A percentile compares a stretch with the other conserved stretches of the same genome.
Evolutionary conservation across 495 filamentous ascomycete species (phyloP).

Genomic region (Penicillium cosmopolitanum): DNA sequence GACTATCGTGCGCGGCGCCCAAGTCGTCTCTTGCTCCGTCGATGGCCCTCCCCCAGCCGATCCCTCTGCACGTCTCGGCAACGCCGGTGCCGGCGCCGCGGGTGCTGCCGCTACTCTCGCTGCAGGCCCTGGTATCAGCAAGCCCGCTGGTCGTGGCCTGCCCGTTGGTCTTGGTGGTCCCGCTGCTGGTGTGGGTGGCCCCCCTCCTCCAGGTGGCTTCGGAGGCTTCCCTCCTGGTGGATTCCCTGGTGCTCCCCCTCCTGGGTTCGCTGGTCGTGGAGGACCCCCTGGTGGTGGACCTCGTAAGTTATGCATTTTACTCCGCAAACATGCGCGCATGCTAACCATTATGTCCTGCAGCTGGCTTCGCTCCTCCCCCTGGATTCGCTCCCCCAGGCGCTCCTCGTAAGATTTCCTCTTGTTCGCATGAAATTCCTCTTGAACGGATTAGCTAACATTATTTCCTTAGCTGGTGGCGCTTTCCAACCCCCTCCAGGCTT

Average conservation of each 20-base stretch:
- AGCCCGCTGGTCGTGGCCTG: slow-evolving; percentile 89
- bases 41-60: slow-evolving; percentile 97
- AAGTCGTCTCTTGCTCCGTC: slow-evolving; percentile 92
- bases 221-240: slow-evolving; percentile 65
- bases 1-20: slow-evolving; percentile 90
- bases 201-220: slow-evolving; percentile 64
- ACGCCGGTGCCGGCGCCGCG: slow-evolving; percentile 69
- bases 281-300: slow-evolving; percentile 62
- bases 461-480: slow-evolving; percentile 50
- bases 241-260: slow-evolving; percentile 69
- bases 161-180: slow-evolving; percentile 88
- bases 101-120: slow-evolving; percentile 65
- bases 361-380: slow-evolving; percentile 44
- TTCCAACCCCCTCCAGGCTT: slow-evolving; percentile 77
- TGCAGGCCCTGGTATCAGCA: slow-evolving; percentile 86
- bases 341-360: slow-evolving; percentile 13
- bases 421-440: background rate
- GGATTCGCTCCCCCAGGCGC: slow-evolving; percentile 64
- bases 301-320: slow-evolving; percentile 54
- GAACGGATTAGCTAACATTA: slow-evolving; percentile 22
- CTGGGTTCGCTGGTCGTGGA: slow-evolving; percentile 78
- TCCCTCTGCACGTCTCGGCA: slow-evolving; percentile 84
- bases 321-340: background rate
- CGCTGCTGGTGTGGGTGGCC: slow-evolving; percentile 84
- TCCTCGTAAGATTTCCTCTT: slow-evolving; percentile 55